Base-by-base conservation (phyloP, 2,329 filamentous ascomycete genomes). In the Zelopaecilomyces penicillatus region DNA sequence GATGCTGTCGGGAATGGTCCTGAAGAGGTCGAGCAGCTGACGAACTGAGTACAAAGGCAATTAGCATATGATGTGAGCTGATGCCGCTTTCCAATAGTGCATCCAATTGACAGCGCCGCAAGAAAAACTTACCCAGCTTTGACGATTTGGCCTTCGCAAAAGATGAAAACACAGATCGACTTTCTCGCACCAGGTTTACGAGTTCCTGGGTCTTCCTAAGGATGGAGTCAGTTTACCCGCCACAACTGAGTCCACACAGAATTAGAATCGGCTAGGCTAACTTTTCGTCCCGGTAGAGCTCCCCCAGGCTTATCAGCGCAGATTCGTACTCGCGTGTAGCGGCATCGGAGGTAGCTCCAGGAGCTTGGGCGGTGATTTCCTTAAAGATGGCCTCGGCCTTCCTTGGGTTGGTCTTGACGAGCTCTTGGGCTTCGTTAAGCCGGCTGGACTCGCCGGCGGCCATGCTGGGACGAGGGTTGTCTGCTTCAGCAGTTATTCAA, bases 71-170 rank as follows among this genome's bases (percentile, higher is more conserved):
- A 19, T 35, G 29, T 46, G 11, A 12, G 35, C 43, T 42, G 41
- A 37, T 5, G 41, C 30, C 27, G 9, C 32, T 10, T 30, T 6
- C 9, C 8, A 9, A 40, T 11, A 30, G 4, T 12, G 41, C 42
- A 47, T 27, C 8, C n/a, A 10, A 9, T 27, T 19, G 19, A 19
- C 19, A 19, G 37, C 19, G n/a, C 6, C 30, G 28, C 11, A 26
- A 8, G 10, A 12, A 37, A 32, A 37, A 51, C 83, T 53, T 82
- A 97, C 93, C 88, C 51, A 98, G 76, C 71, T 98, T 98, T 45
- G 93, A 87, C 30, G 93, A 97, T 80, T 98, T 98, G 51, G 94
- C 93, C 75, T 97, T 96, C 53, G 93, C 93, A 66, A 98, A 97
- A 52, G 87, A 93, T 47, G 91, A 96, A 53, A 98, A 82, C 37